Conservation (phyloP, 176 grass and related monocot genomes). For the Aegilops tauschii region DNA sequence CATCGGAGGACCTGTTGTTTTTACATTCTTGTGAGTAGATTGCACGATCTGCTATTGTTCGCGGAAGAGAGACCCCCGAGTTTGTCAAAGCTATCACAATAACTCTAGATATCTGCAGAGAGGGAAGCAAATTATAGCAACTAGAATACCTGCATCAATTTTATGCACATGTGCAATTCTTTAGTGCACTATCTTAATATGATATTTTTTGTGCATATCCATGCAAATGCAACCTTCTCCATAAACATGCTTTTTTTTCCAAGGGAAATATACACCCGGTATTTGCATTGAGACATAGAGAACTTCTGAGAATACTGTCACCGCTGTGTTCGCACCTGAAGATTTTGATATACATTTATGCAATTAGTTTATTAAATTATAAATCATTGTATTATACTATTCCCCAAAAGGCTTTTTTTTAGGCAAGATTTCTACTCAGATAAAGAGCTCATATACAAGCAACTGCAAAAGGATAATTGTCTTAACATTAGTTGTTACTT, state of each 20-base stretch:
- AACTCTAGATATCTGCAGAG: neutral
- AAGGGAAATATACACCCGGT: neutral
- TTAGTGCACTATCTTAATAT: neutral
- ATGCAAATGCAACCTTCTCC: neutral
- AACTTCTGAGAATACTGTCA: neutral
- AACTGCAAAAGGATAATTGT: neutral
- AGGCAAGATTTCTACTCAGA: neutral
- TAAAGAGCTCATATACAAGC: neutral
- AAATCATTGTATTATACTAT: neutral
- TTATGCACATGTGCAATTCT: neutral
- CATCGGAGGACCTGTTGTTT: neutral
- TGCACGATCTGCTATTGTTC: neutral
- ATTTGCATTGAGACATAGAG: neutral
- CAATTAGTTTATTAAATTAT: neutral
- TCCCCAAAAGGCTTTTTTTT: neutral
- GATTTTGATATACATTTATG: neutral
- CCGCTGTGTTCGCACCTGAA: neutral
- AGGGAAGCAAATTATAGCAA: neutral
- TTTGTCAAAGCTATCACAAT: neutral
- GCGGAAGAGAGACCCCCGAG: neutral
- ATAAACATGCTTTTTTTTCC: neutral
- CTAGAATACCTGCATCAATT: neutral
- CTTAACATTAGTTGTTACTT: neutral
- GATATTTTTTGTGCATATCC: neutral
- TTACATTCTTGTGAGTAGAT: conserved; percentile 5